Conservation (phyloP, 345 rosid species). For the Fremontodendron californicum region DNA sequence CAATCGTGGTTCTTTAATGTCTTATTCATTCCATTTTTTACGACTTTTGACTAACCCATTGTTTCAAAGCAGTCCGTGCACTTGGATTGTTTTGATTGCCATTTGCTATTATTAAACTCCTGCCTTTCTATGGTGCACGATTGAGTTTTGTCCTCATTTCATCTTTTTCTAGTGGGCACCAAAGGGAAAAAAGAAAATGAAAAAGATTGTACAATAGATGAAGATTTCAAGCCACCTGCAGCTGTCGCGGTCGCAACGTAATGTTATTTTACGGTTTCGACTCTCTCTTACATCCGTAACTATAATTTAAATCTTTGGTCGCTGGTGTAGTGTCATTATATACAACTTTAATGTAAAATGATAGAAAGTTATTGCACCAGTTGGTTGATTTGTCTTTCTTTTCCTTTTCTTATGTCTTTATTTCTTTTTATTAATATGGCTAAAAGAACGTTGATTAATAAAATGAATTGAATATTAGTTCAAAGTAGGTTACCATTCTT, state of each 20-base stretch:
- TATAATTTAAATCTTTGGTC: no score
- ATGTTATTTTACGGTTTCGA: no score
- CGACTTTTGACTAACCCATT: constrained; percentile 38
- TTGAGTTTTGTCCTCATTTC: background rate
- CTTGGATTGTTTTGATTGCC: constrained; percentile 17
- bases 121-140: constrained; percentile 20
- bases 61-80: constrained; percentile 4
- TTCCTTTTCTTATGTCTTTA: background rate
- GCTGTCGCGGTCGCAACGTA: no score
- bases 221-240: background rate
- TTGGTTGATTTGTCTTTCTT: background rate
- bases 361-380: background rate
- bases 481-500: background rate
- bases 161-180: constrained; percentile 6
- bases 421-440: background rate
- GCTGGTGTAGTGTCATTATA: background rate
- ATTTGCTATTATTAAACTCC: constrained; percentile 1
- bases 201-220: background rate
- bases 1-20: background rate
- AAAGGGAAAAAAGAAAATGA: background rate
- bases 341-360: background rate
- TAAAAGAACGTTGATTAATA: background rate
- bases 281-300: no score
- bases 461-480: background rate
- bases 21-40: constrained; percentile 6